Conservation (phyloP, 2,329 filamentous ascomycete species). For the Amesomyces nigricolor region DNA sequence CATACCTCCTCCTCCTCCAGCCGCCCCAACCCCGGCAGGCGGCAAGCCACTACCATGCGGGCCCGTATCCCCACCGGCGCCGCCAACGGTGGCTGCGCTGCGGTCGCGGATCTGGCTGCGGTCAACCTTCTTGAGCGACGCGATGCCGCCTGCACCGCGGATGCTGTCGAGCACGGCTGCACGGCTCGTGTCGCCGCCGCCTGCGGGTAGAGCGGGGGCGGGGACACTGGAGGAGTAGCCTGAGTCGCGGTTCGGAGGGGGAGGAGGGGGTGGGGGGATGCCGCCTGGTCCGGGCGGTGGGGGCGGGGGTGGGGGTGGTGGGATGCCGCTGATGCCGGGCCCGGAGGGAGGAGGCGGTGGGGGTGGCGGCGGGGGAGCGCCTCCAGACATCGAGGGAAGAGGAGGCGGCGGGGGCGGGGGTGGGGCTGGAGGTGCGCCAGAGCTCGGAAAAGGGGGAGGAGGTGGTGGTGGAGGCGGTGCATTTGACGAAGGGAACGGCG, state of each 20-base stretch:
- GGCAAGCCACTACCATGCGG: conserved; percentile 48
- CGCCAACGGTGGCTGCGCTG: conserved; percentile 58
- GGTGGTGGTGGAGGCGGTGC: conserved; percentile 34
- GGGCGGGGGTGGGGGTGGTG: conserved; percentile 43
- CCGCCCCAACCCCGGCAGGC: conserved; percentile 46
- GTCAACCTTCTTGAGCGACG: conserved; percentile 69
- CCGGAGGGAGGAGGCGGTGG: conserved; percentile 35
- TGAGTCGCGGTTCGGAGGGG: conserved; percentile 53
- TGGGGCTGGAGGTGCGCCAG: conserved; percentile 28
- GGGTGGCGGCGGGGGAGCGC: conserved; percentile 38
- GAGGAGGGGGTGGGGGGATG: conserved; percentile 47
- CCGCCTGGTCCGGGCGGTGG: conserved; percentile 35
- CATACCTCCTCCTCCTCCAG: conserved; percentile 60
- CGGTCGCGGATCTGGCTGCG: conserved; percentile 64
- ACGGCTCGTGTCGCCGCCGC: conserved; percentile 39
- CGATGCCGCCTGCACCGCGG: conserved; percentile 61
- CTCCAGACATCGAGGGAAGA: conserved; percentile 24
- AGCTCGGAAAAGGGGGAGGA: conserved; percentile 28
- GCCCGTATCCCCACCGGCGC: conserved; percentile 42
- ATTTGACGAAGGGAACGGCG: conserved; percentile 36
- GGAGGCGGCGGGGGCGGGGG: conserved; percentile 34
- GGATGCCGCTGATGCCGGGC: conserved; percentile 27
- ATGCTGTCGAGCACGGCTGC: conserved; percentile 66
- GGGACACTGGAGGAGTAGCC: conserved; percentile 52
- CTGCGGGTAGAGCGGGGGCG: conserved; percentile 37